phyloP scores from a whole-genome alignment of 2,329 filamentous ascomycete genomes.

The Lecanicillium sp. region DNA sequence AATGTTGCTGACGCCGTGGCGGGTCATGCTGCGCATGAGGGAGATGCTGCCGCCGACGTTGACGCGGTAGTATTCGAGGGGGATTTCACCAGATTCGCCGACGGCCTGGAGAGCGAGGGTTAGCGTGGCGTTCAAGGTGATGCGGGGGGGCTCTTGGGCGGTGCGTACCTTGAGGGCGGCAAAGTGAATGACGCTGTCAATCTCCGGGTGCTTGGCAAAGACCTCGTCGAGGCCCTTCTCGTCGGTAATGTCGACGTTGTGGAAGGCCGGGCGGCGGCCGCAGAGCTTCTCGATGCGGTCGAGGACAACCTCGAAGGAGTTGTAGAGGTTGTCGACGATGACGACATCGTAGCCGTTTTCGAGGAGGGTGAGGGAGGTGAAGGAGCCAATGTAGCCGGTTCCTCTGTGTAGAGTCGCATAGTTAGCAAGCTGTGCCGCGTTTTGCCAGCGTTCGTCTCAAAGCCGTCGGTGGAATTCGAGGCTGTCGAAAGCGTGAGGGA shows the following conservation, averaged over 20 bases:
- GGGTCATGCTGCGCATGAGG: conserved; percentile 79
- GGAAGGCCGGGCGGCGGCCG: conserved; percentile 80
- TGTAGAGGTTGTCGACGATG: conserved; percentile 94
- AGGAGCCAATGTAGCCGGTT: conserved; percentile 98
- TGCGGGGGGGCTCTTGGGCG: not conserved
- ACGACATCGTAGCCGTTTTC: conserved; percentile 94
- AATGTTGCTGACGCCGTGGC: conserved; percentile 89
- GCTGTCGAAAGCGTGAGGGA: too few relatives aligned
- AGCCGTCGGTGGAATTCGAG: too few relatives aligned
- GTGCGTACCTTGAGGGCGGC: conserved; percentile 79
- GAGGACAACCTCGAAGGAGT: conserved; percentile 84
- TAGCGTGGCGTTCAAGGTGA: conserved; percentile 10
- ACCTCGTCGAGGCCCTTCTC: conserved; percentile 76
- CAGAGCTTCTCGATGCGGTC: conserved; percentile 92
- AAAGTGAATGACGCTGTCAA: conserved; percentile 98
- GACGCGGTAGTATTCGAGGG: conserved; percentile 95
- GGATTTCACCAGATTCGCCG: conserved; percentile 87
- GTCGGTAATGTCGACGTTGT: conserved; percentile 82
- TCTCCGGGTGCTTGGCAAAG: conserved; percentile 81
- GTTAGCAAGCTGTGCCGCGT: conserved; percentile 11
- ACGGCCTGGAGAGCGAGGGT: conserved; percentile 59
- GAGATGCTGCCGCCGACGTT: conserved; percentile 90
- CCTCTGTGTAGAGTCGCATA: too few relatives aligned
- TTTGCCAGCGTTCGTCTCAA: too few relatives aligned
- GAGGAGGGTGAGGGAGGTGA: conserved; percentile 86